Percentiles rank a stretch among this genome's conserved stretches.
Evolutionary conservation across 768 basidiomycete species (phyloP).

Genomic region (Phlegmacium glaucopus): DNA sequence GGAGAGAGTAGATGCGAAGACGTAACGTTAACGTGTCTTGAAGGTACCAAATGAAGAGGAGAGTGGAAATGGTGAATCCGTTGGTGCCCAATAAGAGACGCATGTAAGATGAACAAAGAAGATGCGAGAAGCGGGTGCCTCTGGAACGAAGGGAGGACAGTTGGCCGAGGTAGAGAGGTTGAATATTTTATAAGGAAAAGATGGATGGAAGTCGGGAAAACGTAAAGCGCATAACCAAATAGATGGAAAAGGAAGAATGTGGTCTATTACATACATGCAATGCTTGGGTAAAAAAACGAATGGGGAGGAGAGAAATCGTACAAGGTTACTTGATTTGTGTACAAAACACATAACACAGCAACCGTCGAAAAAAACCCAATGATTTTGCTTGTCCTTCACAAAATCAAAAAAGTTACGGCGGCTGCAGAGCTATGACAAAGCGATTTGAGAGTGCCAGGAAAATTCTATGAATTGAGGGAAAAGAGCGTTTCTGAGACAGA

Average conservation of each 20-base stretch:
- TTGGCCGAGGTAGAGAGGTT: neutral
- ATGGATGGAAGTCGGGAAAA: neutral
- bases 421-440: constrained; percentile 11
- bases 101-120: constrained; percentile 5
- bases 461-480: neutral
- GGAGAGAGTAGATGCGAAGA: neutral
- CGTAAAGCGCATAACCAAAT: neutral
- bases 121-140: too few relatives aligned
- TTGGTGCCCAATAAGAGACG: constrained; percentile 2
- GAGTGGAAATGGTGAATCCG: neutral
- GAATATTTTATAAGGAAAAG: neutral
- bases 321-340: constrained; percentile 10
- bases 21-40: too few relatives aligned
- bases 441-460: neutral
- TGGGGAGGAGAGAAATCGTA: constrained; percentile 10
- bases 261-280: neutral
- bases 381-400: neutral
- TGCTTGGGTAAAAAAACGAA: constrained; percentile 4
- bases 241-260: neutral
- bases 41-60: too few relatives aligned
- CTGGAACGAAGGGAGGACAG: too few relatives aligned
- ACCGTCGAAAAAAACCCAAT: neutral
- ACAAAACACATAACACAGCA: constrained; percentile 20
- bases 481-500: neutral
- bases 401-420: neutral